Conservation (phyloP, 371 early-diverging fungal species). For the Mucor indicus region DNA sequence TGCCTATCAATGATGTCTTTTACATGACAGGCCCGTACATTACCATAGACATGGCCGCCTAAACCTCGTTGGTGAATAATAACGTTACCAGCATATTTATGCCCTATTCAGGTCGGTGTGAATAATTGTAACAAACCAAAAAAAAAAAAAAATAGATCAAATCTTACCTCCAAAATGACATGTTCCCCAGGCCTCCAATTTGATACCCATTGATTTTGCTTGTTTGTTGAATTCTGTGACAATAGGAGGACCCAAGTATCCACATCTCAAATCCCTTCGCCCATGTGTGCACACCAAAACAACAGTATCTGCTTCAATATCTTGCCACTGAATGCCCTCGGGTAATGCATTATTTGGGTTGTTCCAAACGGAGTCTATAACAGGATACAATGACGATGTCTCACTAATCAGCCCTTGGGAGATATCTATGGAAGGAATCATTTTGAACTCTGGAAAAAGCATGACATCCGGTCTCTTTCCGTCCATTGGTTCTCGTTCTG, state of each 20-base stretch:
- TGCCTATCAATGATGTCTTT: constrained; percentile 42
- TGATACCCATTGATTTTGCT: constrained; percentile 23
- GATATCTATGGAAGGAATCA: constrained; percentile 13
- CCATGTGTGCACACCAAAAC: constrained; percentile 47
- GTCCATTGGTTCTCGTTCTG: constrained; percentile 12
- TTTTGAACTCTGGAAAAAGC: constrained; percentile 41
- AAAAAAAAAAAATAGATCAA: too few relatives aligned
- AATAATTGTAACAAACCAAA: too few relatives aligned
- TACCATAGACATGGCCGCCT: constrained; percentile 52
- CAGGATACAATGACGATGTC: constrained; percentile 8
- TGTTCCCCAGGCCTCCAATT: constrained; percentile 42
- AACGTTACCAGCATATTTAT: constrained; percentile 50
- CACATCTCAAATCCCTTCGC: constrained; percentile 44
- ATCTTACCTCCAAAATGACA: constrained; percentile 48
- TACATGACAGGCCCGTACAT: constrained; percentile 47
- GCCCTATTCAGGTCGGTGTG: constrained; percentile 22
- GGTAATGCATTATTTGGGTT: constrained; percentile 14
- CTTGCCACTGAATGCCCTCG: neutral
- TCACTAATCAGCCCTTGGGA: neutral
- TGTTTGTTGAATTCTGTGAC: constrained; percentile 35
- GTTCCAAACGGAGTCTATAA: constrained; percentile 26
- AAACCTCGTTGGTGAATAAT: constrained; percentile 45
- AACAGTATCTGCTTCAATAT: constrained; percentile 30
- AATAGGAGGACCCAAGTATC: constrained; percentile 38
- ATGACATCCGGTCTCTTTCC: constrained; percentile 19